Conservation (phyloP, 345 rosid species). For the Citrus trifoliata region DNA sequence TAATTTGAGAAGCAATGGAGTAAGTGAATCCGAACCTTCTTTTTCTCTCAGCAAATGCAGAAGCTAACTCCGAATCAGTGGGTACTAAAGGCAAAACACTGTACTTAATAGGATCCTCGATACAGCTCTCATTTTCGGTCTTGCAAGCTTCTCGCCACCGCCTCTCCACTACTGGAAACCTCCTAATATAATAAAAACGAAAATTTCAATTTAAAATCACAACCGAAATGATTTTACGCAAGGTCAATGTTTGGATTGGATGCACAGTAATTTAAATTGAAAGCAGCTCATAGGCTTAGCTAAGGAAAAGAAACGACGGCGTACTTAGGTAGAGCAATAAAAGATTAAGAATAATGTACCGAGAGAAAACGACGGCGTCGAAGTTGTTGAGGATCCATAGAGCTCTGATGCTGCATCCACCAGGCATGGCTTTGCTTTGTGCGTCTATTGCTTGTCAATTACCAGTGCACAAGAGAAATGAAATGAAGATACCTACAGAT, state of each 20-base stretch:
- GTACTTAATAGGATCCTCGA: conserved; percentile 27
- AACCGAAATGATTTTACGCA: neutral
- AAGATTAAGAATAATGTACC: conserved; percentile 30
- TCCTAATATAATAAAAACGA: conserved; percentile 35
- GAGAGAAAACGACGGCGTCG: conserved; percentile 77
- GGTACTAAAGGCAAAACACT: conserved; percentile 44
- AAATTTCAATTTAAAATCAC: neutral
- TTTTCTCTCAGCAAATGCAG: conserved; percentile 59
- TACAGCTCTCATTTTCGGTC: conserved; percentile 31
- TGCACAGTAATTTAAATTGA: neutral
- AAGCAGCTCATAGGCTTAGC: neutral
- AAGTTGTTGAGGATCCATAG: conserved; percentile 82
- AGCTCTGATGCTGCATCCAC: conserved; percentile 80
- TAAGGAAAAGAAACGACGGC: neutral
- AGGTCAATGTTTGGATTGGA: neutral
- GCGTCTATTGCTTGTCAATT: neutral
- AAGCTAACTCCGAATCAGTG: conserved; percentile 61
- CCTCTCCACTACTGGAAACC: conserved; percentile 83
- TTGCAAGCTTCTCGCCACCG: conserved; percentile 70
- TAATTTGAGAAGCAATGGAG: neutral
- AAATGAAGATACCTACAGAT: neutral
- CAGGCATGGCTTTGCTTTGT: conserved; percentile 43
- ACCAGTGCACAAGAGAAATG: neutral
- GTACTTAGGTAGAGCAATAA: neutral
- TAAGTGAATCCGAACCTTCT: conserved; percentile 32